Evolutionary conservation across 1,284 basidiomycete genomes (phyloP), one percentile per base, ranked within the genome.

Genomic region (Sanguinoderma infundibulare): DNA sequence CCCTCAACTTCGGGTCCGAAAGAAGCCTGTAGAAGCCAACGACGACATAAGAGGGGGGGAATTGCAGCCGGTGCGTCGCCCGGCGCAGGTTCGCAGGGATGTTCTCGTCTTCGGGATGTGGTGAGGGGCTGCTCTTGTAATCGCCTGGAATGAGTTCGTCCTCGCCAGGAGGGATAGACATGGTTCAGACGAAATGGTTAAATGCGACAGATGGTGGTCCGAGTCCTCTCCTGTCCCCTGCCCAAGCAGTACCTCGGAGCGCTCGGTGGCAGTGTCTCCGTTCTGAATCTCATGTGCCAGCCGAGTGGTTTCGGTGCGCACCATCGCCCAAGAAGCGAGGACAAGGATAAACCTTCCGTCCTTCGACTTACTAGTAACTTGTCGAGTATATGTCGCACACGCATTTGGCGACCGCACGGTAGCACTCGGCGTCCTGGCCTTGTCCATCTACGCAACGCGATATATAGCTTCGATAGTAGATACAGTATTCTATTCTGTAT

Each of bases 21-120:
- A 85, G 81, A 0, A 94, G 77, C 46, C 91, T 76, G 72, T 93
- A 92, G 24, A 85, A 82, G 2, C 92, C 92, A 0, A 94, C 90
- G 2, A 91, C 71, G 36, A 87, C 85, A 69, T 94, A 94, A 2
- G 86, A 86, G 0, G 91, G 90, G 0, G 91, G 84, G 67, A 92
- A 90, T 32, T 83, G 77, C 49, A 94, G 80, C 42, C 92, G 83
- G 17, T 82, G 71, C 0, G 79, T 79, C 0, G 87, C 85, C 17
- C 83, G 75, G 35, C 77, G 75, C 24, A 90, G 81, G 36, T 75
- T 68, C 5, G 72, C 68, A 0, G 85, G 87, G 1, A 85, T 69
- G 35, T 78, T 62, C 39, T 79, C 69, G 34, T 77, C 63, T 34
- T 78, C 67, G 5, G 51, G 53, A 60, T 62, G 68, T 3, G 69